phyloP scores from a whole-genome alignment of 2,329 filamentous ascomycete species.

The Tolypocladium nubicola region DNA sequence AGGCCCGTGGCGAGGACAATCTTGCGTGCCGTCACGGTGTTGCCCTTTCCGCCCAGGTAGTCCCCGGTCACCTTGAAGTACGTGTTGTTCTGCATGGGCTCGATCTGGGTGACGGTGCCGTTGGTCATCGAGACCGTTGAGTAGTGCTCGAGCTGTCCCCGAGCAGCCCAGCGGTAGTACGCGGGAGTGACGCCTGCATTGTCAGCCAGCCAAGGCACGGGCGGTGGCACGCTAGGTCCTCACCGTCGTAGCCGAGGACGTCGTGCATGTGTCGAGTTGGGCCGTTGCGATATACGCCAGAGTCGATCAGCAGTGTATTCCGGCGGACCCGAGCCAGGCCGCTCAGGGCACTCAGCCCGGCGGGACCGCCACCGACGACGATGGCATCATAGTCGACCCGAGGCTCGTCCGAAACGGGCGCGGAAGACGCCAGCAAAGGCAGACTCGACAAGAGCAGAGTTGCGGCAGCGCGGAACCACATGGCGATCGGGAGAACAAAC shows the following conservation, averaged over 20 bases:
- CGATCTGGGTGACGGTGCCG: conserved; percentile 37
- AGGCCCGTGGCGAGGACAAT: conserved; percentile 49
- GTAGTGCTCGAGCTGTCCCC: conserved; percentile 41
- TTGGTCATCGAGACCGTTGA: conserved; percentile 37
- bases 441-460: conserved; percentile 4
- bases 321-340: conserved; percentile 48
- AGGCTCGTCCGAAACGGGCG: conserved; percentile 2
- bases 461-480: conserved; percentile 7
- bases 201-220: background rate
- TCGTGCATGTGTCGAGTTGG: conserved; percentile 50
- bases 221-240: background rate
- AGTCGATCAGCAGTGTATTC: conserved; percentile 46
- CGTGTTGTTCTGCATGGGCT: conserved; percentile 25
- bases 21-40: conserved; percentile 36
- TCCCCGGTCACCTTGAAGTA: conserved; percentile 31
- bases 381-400: conserved; percentile 38
- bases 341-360: conserved; percentile 43
- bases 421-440: conserved; percentile 7
- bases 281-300: conserved; percentile 45
- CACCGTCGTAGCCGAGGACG: conserved; percentile 49
- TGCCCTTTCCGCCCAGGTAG: conserved; percentile 8
- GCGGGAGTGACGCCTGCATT: conserved; percentile 39
- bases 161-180: conserved; percentile 42
- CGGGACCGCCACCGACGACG: conserved; percentile 46
- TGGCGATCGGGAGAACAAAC: background rate